Conservation (phyloP, 306 rosid species). For the Cicer judaicum region DNA sequence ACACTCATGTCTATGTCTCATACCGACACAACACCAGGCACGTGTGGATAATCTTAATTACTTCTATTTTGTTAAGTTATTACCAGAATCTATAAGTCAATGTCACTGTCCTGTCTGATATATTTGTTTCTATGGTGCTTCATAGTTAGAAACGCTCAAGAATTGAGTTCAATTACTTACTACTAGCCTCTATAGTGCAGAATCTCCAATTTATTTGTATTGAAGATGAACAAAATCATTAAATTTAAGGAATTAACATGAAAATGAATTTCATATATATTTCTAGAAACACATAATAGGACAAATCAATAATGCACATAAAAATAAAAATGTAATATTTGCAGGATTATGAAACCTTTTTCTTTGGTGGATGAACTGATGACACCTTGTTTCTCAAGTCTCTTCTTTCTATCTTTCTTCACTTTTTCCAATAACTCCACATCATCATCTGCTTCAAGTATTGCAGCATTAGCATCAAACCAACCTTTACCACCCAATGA, state of each 20-base stretch:
- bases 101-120: no score
- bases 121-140: no score
- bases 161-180: conserved; percentile 13
- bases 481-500: conserved; percentile 55
- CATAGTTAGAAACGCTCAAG: neutral
- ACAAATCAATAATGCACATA: conserved; percentile 17
- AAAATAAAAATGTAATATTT: neutral
- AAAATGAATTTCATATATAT: conserved; percentile 27
- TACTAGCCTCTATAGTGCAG: neutral
- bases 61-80: no score
- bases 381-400: conserved; percentile 82
- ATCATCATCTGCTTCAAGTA: conserved; percentile 95
- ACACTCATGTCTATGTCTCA: no score
- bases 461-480: conserved; percentile 72
- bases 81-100: no score
- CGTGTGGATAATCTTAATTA: no score
- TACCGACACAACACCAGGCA: no score
- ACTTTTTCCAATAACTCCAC: conserved; percentile 85
- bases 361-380: conserved; percentile 78
- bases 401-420: conserved; percentile 81
- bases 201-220: conserved; percentile 1
- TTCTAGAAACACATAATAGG: neutral
- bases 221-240: conserved; percentile 5
- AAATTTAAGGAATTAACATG: conserved; percentile 10
- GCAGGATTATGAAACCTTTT: conserved; percentile 57